These are phyloP conservation scores for Exophiala sideris DNA, from an alignment of 2,329 filamentous ascomycete species.

Conservation along the genomic window DNA sequence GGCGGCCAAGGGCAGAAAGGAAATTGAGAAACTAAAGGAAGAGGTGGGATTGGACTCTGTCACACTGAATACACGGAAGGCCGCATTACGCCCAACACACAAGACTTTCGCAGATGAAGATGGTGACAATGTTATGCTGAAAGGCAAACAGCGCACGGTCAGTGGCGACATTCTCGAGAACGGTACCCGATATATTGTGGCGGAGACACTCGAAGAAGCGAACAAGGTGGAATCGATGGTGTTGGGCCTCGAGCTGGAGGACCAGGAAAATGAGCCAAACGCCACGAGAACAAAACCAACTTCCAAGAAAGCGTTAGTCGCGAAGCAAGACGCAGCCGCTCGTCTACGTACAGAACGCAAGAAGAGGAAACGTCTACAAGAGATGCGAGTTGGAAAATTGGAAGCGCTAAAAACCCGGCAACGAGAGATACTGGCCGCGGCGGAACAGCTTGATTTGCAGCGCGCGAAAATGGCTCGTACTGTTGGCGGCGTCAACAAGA, in stretches of 20 bases:
- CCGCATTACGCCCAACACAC: slow-evolving; percentile 27
- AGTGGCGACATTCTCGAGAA: slow-evolving; percentile 16
- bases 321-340: slow-evolving; percentile 39
- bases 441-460: slow-evolving; percentile 57
- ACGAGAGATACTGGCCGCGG: slow-evolving; percentile 52
- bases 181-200: background rate
- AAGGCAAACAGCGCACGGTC: slow-evolving; percentile 25
- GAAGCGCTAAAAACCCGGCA: slow-evolving; percentile 53
- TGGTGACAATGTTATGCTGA: slow-evolving; percentile 26
- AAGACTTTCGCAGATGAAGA: slow-evolving; percentile 38
- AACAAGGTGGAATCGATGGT: background rate
- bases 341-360: slow-evolving; percentile 42
- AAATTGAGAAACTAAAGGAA: slow-evolving; percentile 40
- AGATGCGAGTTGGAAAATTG: slow-evolving; percentile 49
- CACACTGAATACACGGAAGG: slow-evolving; percentile 17
- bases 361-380: slow-evolving; percentile 48
- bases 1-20: slow-evolving; percentile 53
- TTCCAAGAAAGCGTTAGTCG: slow-evolving; percentile 44
- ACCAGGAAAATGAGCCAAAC: slow-evolving; percentile 26
- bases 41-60: slow-evolving; percentile 34
- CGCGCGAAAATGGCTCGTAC: slow-evolving; percentile 60
- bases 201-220: background rate
- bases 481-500: slow-evolving; percentile 60
- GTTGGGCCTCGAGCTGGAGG: slow-evolving; percentile 4
- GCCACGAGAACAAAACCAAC: slow-evolving; percentile 32